A percentile compares a stretch with the other conserved stretches of the same genome.
These are phyloP conservation scores for Coemansia sp. DNA, from an alignment of 192 early-diverging fungal genomes.

Conservation along the genomic window DNA sequence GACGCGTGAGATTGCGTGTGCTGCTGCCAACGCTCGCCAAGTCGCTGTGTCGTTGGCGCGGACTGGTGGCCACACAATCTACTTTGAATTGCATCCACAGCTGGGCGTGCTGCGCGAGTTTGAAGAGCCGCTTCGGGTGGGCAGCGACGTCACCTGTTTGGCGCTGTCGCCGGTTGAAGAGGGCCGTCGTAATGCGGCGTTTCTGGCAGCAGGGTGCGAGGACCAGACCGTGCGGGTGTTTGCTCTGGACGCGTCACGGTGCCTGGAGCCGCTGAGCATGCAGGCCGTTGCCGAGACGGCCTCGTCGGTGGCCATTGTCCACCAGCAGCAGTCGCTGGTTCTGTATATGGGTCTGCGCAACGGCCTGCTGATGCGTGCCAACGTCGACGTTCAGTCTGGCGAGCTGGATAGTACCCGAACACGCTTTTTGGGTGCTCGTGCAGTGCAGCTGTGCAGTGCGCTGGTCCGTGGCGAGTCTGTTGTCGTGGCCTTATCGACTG, in stretches of 20 bases:
- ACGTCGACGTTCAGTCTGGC: slow-evolving; percentile 80
- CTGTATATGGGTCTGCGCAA: slow-evolving; percentile 87
- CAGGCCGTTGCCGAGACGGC: slow-evolving; percentile 68
- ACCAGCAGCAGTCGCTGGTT: slow-evolving; percentile 55
- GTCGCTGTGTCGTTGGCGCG: slow-evolving; percentile 79
- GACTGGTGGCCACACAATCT: slow-evolving; percentile 70
- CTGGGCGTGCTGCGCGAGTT: slow-evolving; percentile 83
- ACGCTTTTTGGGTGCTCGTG: slow-evolving; percentile 80
- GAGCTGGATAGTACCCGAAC: slow-evolving; percentile 77
- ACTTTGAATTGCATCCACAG: slow-evolving; percentile 84
- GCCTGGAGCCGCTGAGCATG: slow-evolving; percentile 74
- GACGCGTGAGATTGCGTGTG: slow-evolving; percentile 66
- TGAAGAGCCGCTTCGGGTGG: slow-evolving; percentile 72
- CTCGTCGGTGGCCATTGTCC: slow-evolving; percentile 71
- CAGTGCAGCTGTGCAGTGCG: slow-evolving; percentile 76
- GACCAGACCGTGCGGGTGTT: slow-evolving; percentile 91
- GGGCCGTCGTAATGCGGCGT: slow-evolving; percentile 69
- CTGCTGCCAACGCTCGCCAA: slow-evolving; percentile 80
- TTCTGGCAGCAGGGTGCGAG: slow-evolving; percentile 87
- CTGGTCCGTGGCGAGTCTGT: slow-evolving; percentile 65
- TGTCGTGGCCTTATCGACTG: slow-evolving; percentile 76
- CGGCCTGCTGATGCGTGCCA: slow-evolving; percentile 84
- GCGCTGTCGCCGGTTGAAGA: slow-evolving; percentile 77
- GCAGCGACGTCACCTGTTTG: slow-evolving; percentile 67
- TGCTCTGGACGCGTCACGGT: slow-evolving; percentile 73